Evolutionary conservation across 2,329 filamentous ascomycete genomes (phyloP).

Genomic region (Sclerotiophoma versabilis): DNA sequence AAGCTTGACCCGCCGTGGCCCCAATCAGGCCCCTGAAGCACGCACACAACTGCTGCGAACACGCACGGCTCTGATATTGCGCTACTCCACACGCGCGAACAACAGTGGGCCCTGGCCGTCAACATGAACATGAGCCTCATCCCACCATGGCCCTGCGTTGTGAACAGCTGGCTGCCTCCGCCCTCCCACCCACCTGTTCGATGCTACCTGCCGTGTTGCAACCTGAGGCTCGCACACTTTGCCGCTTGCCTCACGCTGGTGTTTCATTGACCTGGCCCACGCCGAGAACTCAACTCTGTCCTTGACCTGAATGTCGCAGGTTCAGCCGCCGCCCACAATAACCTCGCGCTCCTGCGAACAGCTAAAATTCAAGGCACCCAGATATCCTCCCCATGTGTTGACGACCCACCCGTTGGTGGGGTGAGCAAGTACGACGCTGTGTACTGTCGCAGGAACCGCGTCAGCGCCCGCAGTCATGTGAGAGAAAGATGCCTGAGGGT

Average conservation of each 20-base stretch:
- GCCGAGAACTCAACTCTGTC: not conserved
- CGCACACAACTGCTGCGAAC: conserved; percentile 23
- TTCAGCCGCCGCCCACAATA: not conserved
- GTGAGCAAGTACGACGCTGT: too few species aligned
- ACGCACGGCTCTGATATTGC: conserved; percentile 4
- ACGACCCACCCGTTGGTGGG: not conserved
- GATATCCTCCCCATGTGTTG: not conserved
- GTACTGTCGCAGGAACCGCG: conserved; percentile 20
- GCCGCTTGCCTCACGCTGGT: conserved; percentile 10
- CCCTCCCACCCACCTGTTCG: conserved; percentile 1
- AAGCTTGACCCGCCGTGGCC: not conserved
- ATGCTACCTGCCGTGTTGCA: not conserved
- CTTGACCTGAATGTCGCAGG: not conserved
- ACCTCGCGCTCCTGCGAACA: not conserved
- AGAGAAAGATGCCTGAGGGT: conserved; percentile 14
- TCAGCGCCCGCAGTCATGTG: conserved; percentile 24
- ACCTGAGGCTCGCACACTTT: conserved; percentile 5
- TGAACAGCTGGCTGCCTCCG: not conserved
- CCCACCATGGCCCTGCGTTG: not conserved
- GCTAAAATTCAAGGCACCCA: not conserved
- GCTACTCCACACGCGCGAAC: conserved; percentile 11
- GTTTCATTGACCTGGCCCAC: conserved; percentile 4
- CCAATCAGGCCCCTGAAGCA: conserved; percentile 23
- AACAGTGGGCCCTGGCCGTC: not conserved
- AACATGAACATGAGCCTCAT: not conserved